A percentile compares a stretch with the other conserved stretches of the same genome.
These are phyloP conservation scores for Neckera pumila DNA, from an alignment of 225 moss, liverwort and hornwort species.

Conservation along the genomic window DNA sequence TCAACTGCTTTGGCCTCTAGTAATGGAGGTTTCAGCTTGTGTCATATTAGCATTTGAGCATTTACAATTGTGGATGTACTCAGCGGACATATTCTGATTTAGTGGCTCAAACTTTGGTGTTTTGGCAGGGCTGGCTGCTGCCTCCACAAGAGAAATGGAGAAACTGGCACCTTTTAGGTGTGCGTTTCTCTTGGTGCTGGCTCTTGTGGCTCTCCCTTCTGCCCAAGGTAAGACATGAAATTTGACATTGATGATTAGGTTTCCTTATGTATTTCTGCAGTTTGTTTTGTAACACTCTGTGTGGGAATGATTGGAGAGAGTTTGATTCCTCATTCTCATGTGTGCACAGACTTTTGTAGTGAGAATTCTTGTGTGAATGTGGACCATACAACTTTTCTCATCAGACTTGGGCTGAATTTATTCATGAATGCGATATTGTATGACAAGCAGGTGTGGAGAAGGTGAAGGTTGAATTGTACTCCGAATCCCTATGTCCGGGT, in stretches of 20 bases:
- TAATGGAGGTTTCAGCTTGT: background rate
- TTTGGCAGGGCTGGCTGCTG: slow-evolving; percentile 10
- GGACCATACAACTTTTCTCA: background rate
- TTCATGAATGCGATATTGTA: background rate
- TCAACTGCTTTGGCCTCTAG: background rate
- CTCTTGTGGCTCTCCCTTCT: slow-evolving; percentile 19
- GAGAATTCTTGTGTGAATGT: background rate
- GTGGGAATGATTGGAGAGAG: background rate
- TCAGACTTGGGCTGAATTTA: background rate
- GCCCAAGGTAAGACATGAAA: slow-evolving; percentile 7
- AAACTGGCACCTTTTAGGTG: slow-evolving; percentile 14
- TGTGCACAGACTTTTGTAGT: background rate
- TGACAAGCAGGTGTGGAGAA: slow-evolving; percentile 43
- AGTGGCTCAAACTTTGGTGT: background rate
- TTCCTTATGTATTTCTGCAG: background rate
- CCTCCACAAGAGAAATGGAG: slow-evolving; percentile 8
- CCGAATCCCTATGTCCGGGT: slow-evolving; percentile 81
- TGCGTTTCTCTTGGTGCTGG: slow-evolving; percentile 20
- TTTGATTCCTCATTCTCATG: background rate
- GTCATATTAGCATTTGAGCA: background rate
- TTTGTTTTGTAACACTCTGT: background rate
- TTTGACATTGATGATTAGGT: background rate
- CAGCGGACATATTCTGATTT: background rate
- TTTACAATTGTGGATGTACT: background rate
- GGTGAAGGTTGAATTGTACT: slow-evolving; percentile 80